A percentile compares a stretch with the other conserved stretches of the same genome.
Conservation (phyloP, 2,329 filamentous ascomycete genomes). For the Penicillium sp. region DNA sequence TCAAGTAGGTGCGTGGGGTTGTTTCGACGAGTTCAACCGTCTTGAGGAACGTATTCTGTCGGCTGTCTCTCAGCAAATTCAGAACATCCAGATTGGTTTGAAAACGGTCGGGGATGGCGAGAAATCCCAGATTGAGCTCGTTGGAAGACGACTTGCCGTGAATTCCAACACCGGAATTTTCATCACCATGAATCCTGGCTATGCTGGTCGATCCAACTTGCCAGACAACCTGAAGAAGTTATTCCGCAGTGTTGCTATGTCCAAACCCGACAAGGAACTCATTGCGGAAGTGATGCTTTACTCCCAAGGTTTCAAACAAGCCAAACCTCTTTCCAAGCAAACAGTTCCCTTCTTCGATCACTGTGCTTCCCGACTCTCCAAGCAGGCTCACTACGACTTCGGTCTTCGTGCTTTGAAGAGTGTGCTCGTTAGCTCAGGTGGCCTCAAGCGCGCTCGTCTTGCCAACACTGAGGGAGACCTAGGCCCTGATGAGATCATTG, state of each 20-base stretch:
- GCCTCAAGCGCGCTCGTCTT: slow-evolving; percentile 79
- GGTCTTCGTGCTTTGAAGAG: slow-evolving; percentile 97
- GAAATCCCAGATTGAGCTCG: slow-evolving; percentile 87
- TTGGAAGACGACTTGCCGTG: slow-evolving; percentile 85
- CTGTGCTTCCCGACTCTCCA: slow-evolving; percentile 76
- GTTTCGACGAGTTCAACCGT: slow-evolving; percentile 99
- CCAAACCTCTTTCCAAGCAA: slow-evolving; percentile 88
- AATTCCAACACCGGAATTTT: slow-evolving; percentile 96
- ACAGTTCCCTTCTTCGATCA: slow-evolving; percentile 98
- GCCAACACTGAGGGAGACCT: slow-evolving; percentile 56
- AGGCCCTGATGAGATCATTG: slow-evolving; percentile 70
- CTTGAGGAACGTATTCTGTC: slow-evolving; percentile 96
- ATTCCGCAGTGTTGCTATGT: slow-evolving; percentile 99
- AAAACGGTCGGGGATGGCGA: slow-evolving; percentile 79
- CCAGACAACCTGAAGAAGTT: slow-evolving; percentile 99
- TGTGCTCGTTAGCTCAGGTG: slow-evolving; percentile 95
- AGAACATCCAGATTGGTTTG: slow-evolving; percentile 96
- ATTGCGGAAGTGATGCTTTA: slow-evolving; percentile 99
- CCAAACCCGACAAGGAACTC: slow-evolving; percentile 97
- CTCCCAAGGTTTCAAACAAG: slow-evolving; percentile 97
- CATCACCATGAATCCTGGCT: slow-evolving; percentile 99
- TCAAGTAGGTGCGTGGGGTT: slow-evolving; percentile 98
- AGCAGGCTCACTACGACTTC: slow-evolving; percentile 99
- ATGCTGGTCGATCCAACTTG: slow-evolving; percentile 94
- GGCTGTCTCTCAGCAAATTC: slow-evolving; percentile 97